phyloP scores from a whole-genome alignment of 1,284 basidiomycete species.

The Ustilago lituana region DNA sequence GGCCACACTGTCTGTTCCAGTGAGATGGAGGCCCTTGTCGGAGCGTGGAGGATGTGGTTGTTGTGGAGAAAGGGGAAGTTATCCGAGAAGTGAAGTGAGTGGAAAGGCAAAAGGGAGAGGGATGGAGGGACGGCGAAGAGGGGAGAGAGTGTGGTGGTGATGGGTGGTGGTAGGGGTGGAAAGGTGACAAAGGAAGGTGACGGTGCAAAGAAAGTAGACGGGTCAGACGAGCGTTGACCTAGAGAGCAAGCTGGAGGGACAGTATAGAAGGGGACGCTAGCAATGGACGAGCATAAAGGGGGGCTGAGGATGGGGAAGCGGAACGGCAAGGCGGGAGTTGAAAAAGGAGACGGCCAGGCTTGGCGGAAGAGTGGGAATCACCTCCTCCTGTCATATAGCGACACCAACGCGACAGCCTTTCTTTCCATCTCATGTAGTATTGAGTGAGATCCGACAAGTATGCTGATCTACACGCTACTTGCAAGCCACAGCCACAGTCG shows the following conservation, averaged over 20 bases:
- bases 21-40: conserved; percentile 40
- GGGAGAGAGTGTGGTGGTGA: conserved; percentile 2
- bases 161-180: conserved; percentile 1
- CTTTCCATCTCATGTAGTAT: no score
- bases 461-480: no score
- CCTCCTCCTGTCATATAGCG: conserved; percentile 9
- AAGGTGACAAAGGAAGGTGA: background rate
- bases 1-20: conserved; percentile 35
- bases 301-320: background rate
- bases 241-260: background rate
- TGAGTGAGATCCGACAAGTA: no score
- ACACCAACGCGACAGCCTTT: background rate
- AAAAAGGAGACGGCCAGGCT: conserved; percentile 14
- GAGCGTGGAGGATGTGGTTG: conserved; percentile 2
- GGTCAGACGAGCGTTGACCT: conserved; percentile 5
- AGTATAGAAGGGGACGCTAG: no score
- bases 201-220: background rate
- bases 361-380: conserved; percentile 14
- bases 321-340: conserved; percentile 9
- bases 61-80: background rate
- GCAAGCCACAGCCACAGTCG: no score
- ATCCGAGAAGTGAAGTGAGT: no score
- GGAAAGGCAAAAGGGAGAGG: background rate
- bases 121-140: conserved; percentile 4
- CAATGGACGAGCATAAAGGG: background rate